These are phyloP conservation scores for Adansonia rubrostipa DNA, from an alignment of 441 rosid genomes.

Conservation along the genomic window DNA sequence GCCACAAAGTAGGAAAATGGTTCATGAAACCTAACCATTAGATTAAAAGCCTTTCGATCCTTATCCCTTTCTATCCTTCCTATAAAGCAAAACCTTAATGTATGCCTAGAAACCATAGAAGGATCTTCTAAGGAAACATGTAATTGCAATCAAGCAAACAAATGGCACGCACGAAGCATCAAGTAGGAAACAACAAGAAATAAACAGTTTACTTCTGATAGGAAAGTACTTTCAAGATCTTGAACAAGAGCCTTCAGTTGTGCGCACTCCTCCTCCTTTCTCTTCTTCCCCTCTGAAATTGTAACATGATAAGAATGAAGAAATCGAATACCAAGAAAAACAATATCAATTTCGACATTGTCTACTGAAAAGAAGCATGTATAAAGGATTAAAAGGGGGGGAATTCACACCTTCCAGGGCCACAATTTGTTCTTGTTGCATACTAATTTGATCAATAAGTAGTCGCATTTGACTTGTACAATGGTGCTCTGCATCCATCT, in stretches of 20 bases:
- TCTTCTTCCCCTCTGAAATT: constrained; percentile 66
- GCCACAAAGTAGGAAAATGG: too few species aligned
- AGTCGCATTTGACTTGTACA: constrained; percentile 77
- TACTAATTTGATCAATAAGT: constrained; percentile 84
- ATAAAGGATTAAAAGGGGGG: constrained; percentile 23
- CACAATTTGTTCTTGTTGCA: constrained; percentile 72
- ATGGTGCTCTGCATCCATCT: constrained; percentile 82
- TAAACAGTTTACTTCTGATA: constrained; percentile 1
- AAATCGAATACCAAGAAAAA: not conserved
- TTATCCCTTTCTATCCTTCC: too few species aligned
- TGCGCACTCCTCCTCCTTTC: constrained; percentile 58
- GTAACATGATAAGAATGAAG: constrained; percentile 25
- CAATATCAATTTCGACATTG: not conserved
- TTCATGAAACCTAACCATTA: too few species aligned
- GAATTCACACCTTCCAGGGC: constrained; percentile 66
- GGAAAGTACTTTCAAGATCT: constrained; percentile 63
- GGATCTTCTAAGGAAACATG: not conserved
- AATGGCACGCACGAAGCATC: not conserved
- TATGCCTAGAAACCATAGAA: not conserved
- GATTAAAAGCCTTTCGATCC: too few species aligned
- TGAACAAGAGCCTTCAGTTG: constrained; percentile 75
- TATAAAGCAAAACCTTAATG: not conserved
- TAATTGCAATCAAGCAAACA: not conserved
- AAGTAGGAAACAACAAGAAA: constrained; percentile 1
- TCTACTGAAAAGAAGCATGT: constrained; percentile 21